A percentile compares a stretch with the other conserved stretches of the same genome.
Evolutionary conservation across 495 filamentous ascomycete genomes (phyloP).

Genomic region (Tuber melanosporum): DNA sequence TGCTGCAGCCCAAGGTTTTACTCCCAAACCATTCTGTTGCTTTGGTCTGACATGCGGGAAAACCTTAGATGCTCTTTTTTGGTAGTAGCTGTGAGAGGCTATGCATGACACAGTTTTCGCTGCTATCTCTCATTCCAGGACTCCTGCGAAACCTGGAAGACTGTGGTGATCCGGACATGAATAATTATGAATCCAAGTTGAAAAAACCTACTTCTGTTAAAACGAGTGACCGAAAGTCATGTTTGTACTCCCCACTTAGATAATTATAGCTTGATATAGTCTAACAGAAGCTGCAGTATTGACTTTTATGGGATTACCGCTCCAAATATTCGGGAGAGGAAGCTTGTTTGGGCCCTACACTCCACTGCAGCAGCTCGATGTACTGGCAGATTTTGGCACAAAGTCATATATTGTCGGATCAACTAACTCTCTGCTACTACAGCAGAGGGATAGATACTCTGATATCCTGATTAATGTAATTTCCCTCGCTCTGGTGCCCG

Average conservation of each 20-base stretch:
- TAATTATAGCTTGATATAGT: conserved; percentile 1
- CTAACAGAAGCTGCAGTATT: conserved; percentile 54
- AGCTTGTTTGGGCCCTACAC: conserved; percentile 96
- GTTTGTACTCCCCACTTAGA: conserved; percentile 44
- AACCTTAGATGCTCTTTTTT: conserved; percentile 91
- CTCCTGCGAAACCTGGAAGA: conserved; percentile 80
- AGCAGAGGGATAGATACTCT: conserved; percentile 95
- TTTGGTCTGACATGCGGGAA: conserved; percentile 10
- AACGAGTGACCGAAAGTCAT: conserved; percentile 83
- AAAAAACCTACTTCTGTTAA: conserved; percentile 74
- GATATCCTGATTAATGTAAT: conserved; percentile 87
- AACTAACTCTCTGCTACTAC: conserved; percentile 86
- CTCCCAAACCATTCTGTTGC: conserved; percentile 15
- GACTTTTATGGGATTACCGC: conserved; percentile 84
- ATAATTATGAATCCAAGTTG: conserved; percentile 70
- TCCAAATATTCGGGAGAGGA: conserved; percentile 96
- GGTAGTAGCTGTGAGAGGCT: conserved; percentile 87
- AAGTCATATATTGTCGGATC: conserved; percentile 97
- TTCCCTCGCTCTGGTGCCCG: not conserved
- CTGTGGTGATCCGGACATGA: conserved; percentile 82
- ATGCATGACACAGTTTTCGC: conserved; percentile 96
- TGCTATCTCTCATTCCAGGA: conserved; percentile 88
- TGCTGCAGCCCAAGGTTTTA: conserved; percentile 89
- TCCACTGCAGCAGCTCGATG: conserved; percentile 87
- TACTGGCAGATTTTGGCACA: conserved; percentile 87